These are phyloP conservation scores for Lotmaria passim DNA, from an alignment of 208 protist species.

Conservation along the genomic window DNA sequence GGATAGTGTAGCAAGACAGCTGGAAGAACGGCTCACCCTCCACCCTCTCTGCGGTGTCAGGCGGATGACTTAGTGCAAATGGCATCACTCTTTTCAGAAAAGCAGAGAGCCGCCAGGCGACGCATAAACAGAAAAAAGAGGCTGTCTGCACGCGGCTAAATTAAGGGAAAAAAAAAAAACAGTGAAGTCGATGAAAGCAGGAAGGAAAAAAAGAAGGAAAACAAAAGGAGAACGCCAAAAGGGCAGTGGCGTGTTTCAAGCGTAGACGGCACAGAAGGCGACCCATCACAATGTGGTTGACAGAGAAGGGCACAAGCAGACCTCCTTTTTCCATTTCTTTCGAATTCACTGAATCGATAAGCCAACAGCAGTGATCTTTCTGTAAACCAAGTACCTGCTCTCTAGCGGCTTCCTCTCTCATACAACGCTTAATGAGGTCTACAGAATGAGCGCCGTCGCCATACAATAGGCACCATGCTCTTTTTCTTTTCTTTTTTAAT, in stretches of 20 bases:
- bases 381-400: no score
- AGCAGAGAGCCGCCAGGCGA: not conserved
- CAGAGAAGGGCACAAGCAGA: no score
- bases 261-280: not conserved
- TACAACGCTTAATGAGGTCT: no score
- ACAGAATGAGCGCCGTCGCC: no score
- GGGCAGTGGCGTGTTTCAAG: no score
- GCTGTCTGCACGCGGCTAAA: not conserved
- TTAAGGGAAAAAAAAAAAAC: not conserved
- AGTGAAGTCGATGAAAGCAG: not conserved
- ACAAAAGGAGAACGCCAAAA: not conserved
- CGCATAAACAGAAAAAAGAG: not conserved
- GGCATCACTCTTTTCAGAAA: slow-evolving; percentile 31
- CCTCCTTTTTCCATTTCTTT: no score
- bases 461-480: no score
- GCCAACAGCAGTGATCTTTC: no score
- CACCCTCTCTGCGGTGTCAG: slow-evolving; percentile 30
- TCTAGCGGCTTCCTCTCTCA: no score
- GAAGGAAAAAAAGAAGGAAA: not conserved
- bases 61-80: slow-evolving; percentile 33
- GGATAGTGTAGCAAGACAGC: slow-evolving; percentile 25
- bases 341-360: no score
- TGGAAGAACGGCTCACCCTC: slow-evolving; percentile 48
- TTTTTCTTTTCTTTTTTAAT: no score
- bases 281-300: not conserved